These are phyloP conservation scores for Bothriochloa decipiens DNA, from an alignment of 176 grass and related monocot species.

Conservation along the genomic window DNA sequence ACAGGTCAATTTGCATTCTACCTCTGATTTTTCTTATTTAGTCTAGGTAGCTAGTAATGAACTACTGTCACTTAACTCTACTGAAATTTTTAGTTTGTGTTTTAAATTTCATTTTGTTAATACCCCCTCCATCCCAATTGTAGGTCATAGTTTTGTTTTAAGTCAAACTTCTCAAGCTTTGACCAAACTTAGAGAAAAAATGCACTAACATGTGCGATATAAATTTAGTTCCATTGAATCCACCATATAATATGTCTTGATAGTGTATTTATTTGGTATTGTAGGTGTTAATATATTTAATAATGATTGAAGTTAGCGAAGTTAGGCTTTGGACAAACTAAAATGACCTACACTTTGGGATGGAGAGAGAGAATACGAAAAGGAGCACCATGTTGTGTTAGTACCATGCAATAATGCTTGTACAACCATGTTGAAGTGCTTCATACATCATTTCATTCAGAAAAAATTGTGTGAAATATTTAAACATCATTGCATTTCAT, in stretches of 20 bases:
- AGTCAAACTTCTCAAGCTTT: neutral
- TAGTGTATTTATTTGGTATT: neutral
- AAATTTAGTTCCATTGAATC: neutral
- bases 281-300: neutral
- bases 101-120: slow-evolving; percentile 11
- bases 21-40: neutral
- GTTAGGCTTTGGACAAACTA: neutral
- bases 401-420: neutral
- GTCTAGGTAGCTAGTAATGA: neutral
- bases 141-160: neutral
- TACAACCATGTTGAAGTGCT: slow-evolving; percentile 5
- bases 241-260: neutral
- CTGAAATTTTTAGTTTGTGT: neutral
- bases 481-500: slow-evolving; percentile 24
- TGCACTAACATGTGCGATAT: neutral
- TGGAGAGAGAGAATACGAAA: neutral
- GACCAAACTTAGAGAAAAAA: neutral
- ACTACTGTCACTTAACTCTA: neutral
- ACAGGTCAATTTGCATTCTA: slow-evolving; percentile 29
- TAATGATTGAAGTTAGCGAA: neutral
- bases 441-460: neutral
- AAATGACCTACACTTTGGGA: neutral
- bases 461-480: neutral
- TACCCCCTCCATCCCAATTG: neutral
- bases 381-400: neutral